Evolutionary conservation across 1,284 basidiomycete species (phyloP).

Genomic region (Cutaneotrichosporon cyanovorans): DNA sequence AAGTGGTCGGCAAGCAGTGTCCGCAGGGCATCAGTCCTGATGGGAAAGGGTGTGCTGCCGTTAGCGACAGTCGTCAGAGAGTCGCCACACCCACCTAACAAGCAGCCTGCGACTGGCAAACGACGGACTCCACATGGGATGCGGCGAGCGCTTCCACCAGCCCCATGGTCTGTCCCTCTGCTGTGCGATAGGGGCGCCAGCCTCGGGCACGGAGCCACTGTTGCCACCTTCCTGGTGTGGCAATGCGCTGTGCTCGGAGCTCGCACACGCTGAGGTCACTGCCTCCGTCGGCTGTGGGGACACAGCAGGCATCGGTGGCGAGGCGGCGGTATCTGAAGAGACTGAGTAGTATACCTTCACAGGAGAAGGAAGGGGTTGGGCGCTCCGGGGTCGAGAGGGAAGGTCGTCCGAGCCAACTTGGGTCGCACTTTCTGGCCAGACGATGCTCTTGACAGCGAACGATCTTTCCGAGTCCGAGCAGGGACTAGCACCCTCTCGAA

Average conservation of each 20-base stretch:
- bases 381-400: conserved; percentile 13
- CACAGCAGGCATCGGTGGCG: too few species aligned
- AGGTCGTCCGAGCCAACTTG: not conserved
- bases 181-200: too few species aligned
- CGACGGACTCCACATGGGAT: conserved; percentile 23
- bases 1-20: conserved; percentile 24
- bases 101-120: conserved; percentile 23
- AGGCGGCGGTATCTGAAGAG: not conserved
- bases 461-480: too few species aligned
- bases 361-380: not conserved
- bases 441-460: too few species aligned
- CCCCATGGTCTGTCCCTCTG: too few species aligned
- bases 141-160: conserved; percentile 24
- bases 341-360: conserved; percentile 12
- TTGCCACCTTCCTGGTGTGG: too few species aligned
- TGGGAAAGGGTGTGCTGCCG: conserved; percentile 23
- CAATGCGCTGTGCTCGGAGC: too few species aligned
- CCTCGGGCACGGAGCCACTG: too few species aligned
- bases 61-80: not conserved
- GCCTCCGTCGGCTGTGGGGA: too few species aligned
- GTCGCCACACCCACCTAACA: conserved; percentile 20
- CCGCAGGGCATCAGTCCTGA: conserved; percentile 14
- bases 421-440: too few species aligned
- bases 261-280: not conserved
- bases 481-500: too few species aligned